Evolutionary conservation across 2,329 filamentous ascomycete species (phyloP).

Genomic region (Xylariaceae sp.): DNA sequence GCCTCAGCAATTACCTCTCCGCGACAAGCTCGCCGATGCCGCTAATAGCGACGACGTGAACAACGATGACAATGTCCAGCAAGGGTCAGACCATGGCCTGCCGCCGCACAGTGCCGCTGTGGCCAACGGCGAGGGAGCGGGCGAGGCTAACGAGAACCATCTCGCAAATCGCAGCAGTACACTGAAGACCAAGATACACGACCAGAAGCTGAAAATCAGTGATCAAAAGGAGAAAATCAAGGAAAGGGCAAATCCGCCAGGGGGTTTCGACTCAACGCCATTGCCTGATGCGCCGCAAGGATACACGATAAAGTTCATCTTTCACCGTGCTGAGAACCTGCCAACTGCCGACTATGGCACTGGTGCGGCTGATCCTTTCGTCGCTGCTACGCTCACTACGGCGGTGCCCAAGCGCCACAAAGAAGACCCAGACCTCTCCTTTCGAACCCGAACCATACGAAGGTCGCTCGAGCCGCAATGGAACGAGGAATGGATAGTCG

Average conservation of each 20-base stretch:
- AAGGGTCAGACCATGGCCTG: slow-evolving; percentile 14
- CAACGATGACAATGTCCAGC: slow-evolving; percentile 34
- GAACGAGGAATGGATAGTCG: slow-evolving; percentile 83
- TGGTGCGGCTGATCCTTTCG: slow-evolving; percentile 77
- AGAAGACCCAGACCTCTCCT: slow-evolving; percentile 71
- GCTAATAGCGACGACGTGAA: slow-evolving; percentile 7
- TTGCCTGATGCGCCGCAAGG: slow-evolving; percentile 70
- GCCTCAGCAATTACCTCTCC: slow-evolving; percentile 3
- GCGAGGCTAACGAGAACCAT: slow-evolving; percentile 12
- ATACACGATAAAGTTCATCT: slow-evolving; percentile 80
- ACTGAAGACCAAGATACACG: slow-evolving; percentile 33
- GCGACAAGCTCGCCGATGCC: slow-evolving; percentile 8
- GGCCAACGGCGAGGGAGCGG: slow-evolving; percentile 6
- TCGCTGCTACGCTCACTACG: slow-evolving; percentile 71
- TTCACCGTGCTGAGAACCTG: slow-evolving; percentile 76
- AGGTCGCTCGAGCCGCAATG: slow-evolving; percentile 71
- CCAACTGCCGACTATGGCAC: slow-evolving; percentile 76
- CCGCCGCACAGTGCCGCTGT: slow-evolving; percentile 10
- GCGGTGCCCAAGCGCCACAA: slow-evolving; percentile 73
- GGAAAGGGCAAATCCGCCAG: slow-evolving; percentile 54
- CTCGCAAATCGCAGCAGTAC: slow-evolving; percentile 13
- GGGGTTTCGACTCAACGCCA: slow-evolving; percentile 77
- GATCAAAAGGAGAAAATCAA: slow-evolving; percentile 37
- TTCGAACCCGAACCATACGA: slow-evolving; percentile 73
- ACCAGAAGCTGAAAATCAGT: slow-evolving; percentile 27